phyloP scores from a whole-genome alignment of 1,139 yeast species.

The Candida gigantensis region DNA sequence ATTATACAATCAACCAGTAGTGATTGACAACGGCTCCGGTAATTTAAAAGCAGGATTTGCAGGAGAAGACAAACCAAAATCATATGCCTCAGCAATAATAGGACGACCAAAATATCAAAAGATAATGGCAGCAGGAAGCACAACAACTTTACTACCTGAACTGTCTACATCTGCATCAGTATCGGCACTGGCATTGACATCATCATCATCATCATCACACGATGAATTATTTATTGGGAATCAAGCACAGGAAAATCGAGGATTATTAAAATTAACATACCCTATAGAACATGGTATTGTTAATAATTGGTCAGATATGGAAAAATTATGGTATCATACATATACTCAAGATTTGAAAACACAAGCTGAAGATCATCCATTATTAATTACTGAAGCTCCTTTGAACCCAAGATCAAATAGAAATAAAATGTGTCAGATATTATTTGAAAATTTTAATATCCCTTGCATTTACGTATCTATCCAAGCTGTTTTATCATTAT shows the following conservation, averaged over 20 bases:
- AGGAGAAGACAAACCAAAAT: constrained; percentile 80
- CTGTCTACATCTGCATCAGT: constrained; percentile 18
- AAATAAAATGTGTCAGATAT: constrained; percentile 69
- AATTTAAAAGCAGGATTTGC: constrained; percentile 89
- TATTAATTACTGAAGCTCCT: constrained; percentile 88
- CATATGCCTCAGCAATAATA: constrained; percentile 52
- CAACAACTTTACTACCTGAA: constrained; percentile 46
- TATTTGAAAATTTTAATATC: constrained; percentile 82
- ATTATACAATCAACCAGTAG: constrained; percentile 80
- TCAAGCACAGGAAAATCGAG: constrained; percentile 72
- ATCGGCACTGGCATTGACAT: too few species aligned
- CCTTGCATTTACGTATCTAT: constrained; percentile 84
- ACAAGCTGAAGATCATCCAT: constrained; percentile 53
- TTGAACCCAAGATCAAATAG: constrained; percentile 73
- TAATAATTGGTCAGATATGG: constrained; percentile 87
- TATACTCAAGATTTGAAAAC: constrained; percentile 60
- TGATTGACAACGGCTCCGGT: constrained; percentile 93
- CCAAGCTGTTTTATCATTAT: constrained; percentile 82
- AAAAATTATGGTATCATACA: constrained; percentile 66
- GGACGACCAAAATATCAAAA: constrained; percentile 85
- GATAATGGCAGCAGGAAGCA: constrained; percentile 67
- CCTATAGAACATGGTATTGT: constrained; percentile 85
- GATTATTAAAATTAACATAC: constrained; percentile 65
- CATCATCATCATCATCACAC: constrained; percentile 16
- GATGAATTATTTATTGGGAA: constrained; percentile 66